These are phyloP conservation scores for Emmonsiellopsis sp. DNA, from an alignment of 2,329 filamentous ascomycete genomes.

Conservation along the genomic window DNA sequence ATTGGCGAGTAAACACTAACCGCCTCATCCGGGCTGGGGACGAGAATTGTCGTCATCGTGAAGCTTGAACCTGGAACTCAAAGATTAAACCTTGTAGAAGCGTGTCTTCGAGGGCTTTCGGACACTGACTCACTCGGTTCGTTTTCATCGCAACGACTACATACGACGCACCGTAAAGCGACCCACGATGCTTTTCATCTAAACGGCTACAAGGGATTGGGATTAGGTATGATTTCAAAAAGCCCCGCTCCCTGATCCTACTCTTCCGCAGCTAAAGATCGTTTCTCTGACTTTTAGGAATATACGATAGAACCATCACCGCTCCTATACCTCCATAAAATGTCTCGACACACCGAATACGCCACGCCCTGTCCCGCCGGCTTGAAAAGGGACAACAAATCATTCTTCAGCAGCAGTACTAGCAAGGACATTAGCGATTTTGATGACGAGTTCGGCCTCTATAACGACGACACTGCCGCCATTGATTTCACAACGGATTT, in stretches of 20 bases:
- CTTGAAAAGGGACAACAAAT: constrained; percentile 13
- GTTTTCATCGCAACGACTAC: no score
- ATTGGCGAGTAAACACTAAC: background rate
- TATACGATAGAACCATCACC: background rate
- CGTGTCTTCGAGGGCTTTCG: no score
- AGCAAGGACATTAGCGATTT: constrained; percentile 17
- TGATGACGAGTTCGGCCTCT: constrained; percentile 15
- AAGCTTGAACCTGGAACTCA: background rate
- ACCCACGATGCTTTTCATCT: no score
- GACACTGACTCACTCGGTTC: no score
- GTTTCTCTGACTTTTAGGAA: no score
- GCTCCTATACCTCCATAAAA: constrained; percentile 6
- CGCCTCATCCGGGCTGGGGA: background rate
- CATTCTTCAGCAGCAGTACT: constrained; percentile 10
- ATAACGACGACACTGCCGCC: constrained; percentile 27
- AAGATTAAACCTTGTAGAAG: no score
- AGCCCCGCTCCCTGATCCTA: background rate
- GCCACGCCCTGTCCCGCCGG: constrained; percentile 27
- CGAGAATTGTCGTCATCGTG: no score
- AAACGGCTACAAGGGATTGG: no score
- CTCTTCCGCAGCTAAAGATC: background rate
- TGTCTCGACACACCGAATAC: constrained; percentile 21
- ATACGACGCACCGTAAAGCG: no score
- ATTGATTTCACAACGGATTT: constrained; percentile 36
- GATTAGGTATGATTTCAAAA: no score